phyloP scores from a whole-genome alignment of 2,329 filamentous ascomycete genomes.

The Stemphylium beticola region DNA sequence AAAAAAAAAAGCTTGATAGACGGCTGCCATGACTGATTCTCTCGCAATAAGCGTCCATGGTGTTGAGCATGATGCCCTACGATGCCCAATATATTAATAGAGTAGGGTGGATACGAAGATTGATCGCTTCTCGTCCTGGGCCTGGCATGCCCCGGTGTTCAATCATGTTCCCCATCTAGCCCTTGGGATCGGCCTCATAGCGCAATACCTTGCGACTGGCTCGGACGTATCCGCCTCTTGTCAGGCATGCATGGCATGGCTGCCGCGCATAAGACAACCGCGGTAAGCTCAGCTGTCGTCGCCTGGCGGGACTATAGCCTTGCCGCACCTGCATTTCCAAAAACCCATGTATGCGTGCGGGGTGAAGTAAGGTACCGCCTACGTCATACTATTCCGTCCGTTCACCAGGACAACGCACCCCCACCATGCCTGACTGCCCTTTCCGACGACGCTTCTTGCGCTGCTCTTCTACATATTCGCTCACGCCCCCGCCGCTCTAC shows the following conservation, averaged over 20 bases:
- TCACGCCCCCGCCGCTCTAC: neutral
- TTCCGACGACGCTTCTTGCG: conserved; percentile 9
- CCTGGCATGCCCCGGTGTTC: neutral
- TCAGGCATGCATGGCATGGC: neutral
- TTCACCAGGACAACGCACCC: conserved; percentile 15
- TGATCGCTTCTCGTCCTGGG: neutral
- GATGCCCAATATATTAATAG: no score
- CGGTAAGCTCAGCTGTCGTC: conserved; percentile 2
- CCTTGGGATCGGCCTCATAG: neutral
- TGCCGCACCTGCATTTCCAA: conserved; percentile 9
- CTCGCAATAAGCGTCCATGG: neutral
- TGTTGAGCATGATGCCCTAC: no score
- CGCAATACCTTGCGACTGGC: neutral
- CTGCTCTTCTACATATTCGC: conserved; percentile 1
- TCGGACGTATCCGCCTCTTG: neutral
- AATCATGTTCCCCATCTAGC: neutral
- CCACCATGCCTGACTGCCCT: conserved; percentile 5
- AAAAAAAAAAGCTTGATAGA: no score
- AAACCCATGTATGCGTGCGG: conserved; percentile 3
- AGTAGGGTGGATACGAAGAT: neutral
- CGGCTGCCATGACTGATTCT: no score
- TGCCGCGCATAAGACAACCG: neutral
- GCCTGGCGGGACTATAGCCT: neutral
- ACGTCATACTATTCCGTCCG: conserved; percentile 9
- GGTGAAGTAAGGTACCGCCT: conserved; percentile 11